Base-by-base conservation (phyloP, 2,329 filamentous ascomycete species). In the Aureobasidium lini region DNA sequence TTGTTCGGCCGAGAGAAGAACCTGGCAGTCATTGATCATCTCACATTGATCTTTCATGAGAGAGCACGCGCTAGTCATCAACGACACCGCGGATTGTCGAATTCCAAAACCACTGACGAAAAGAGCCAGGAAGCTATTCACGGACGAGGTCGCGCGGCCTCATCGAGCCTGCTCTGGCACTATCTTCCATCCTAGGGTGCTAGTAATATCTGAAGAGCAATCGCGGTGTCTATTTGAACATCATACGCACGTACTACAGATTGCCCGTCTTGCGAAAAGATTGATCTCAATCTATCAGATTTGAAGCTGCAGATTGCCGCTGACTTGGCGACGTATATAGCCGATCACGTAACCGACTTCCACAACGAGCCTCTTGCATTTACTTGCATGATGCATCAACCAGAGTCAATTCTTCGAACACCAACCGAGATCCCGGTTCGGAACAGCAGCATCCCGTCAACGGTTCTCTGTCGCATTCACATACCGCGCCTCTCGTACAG, bases 261-360 rank as follows among this genome's bases (percentile, higher is more conserved):
- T 6, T 48, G 42, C 16, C 42, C 18, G 18, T 57, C 32, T 37
- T 48, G 11, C 29, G n/a, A 39, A n/a, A 39, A n/a, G 42, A 48
- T 57, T 47, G 42, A 57, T 16, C 10, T 37, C 34, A 48, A 39
- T 46, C n/a, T 37, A 57, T 57, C 54, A 48, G 29, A 43, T 37
- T 23, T 15, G 43, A 57, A 34, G 54, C 54, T 31, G 54, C 54
- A 57, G 54, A 48, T 47, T 48, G 34, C 54, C 54, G 43, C 54
- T 29, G 40, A 28, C 50, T 53, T 42, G 50, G 50, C 36, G 36
- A 23, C 50, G n/a, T 43, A 15, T 18, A 28, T 34, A 32, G 28
- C 50, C 50, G 36, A 53, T 56, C 39, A 56, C 52, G 52, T 46
- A 56, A 56, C 52, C 52, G 31, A 56, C 52, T 44, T 56, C 52